Evolutionary conservation across 2,329 filamentous ascomycete species (phyloP).

Genomic region (Epichloe amarillans): DNA sequence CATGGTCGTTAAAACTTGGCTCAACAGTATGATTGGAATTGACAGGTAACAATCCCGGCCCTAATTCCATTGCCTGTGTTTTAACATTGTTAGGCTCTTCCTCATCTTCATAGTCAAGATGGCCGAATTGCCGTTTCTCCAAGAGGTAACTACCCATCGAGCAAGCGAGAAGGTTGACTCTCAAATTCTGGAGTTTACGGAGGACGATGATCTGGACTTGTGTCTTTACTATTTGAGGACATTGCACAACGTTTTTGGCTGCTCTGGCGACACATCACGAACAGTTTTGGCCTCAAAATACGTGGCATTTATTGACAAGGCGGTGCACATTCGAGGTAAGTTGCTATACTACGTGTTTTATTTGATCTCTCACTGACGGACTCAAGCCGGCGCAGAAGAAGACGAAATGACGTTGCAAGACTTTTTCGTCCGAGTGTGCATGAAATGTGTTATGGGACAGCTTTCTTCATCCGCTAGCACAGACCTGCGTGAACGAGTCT

Average conservation of each 20-base stretch:
- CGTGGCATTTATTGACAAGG: conserved; percentile 15
- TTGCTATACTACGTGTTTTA: conserved; percentile 5
- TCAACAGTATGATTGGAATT: conserved; percentile 52
- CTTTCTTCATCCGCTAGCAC: conserved; percentile 9
- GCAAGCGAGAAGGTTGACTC: conserved; percentile 8
- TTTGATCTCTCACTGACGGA: conserved; percentile 10
- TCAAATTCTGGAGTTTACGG: conserved; percentile 20
- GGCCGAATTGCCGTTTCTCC: conserved; percentile 39
- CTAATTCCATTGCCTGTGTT: not conserved
- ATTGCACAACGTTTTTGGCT: conserved; percentile 57
- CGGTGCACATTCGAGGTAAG: conserved; percentile 37
- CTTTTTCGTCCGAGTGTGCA: conserved; percentile 52
- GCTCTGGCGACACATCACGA: conserved; percentile 56
- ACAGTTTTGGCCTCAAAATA: conserved; percentile 51
- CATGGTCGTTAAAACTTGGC: conserved; percentile 68
- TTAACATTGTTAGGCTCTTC: conserved; percentile 36
- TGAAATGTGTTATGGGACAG: conserved; percentile 40
- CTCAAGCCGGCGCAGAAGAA: conserved; percentile 34
- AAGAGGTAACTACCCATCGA: conserved; percentile 1
- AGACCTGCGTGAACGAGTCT: conserved; percentile 31
- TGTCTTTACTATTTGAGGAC: conserved; percentile 68
- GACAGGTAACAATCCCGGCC: conserved; percentile 37
- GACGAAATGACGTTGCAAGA: conserved; percentile 50
- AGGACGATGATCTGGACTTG: conserved; percentile 58
- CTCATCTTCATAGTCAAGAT: conserved; percentile 47